A percentile compares a stretch with the other conserved stretches of the same genome.
Conservation (phyloP, 176 grass and related monocot genomes). For the Oropetium thomaeum region DNA sequence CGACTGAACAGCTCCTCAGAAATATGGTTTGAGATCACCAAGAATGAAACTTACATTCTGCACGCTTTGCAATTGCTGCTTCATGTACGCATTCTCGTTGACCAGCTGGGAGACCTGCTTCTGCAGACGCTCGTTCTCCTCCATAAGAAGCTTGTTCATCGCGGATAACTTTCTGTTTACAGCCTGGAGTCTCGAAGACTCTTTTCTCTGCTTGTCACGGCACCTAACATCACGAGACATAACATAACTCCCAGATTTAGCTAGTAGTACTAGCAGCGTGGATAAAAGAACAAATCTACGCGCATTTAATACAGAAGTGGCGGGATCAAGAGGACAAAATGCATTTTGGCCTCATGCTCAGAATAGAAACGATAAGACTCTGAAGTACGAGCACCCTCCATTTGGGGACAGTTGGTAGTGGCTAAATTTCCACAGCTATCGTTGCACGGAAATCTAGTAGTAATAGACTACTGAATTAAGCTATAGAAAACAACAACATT, state of each 20-base stretch:
- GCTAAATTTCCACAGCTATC: conserved; percentile 11
- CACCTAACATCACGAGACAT: conserved; percentile 49
- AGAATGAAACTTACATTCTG: conserved; percentile 59
- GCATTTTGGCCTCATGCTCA: not conserved
- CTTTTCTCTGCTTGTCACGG: conserved; percentile 93
- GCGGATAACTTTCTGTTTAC: conserved; percentile 96
- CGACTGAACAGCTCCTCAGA: not conserved
- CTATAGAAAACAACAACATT: not conserved
- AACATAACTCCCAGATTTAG: no score
- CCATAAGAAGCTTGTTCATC: conserved; percentile 99
- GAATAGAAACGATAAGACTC: conserved; percentile 6
- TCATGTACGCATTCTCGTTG: conserved; percentile 85
- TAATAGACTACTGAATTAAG: not conserved
- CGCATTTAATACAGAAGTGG: not conserved
- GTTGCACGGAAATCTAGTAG: not conserved
- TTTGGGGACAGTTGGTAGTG: not conserved
- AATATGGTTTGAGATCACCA: not conserved
- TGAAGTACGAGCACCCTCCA: not conserved
- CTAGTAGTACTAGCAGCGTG: not conserved
- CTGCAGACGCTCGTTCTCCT: conserved; percentile 95
- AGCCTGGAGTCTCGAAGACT: conserved; percentile 83
- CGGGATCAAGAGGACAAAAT: not conserved
- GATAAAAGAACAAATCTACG: not conserved
- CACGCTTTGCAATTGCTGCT: conserved; percentile 92
- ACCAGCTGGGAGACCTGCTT: conserved; percentile 95